These are phyloP conservation scores for Tricholoma bakamatsutake DNA, from an alignment of 768 basidiomycete genomes.

Conservation along the genomic window DNA sequence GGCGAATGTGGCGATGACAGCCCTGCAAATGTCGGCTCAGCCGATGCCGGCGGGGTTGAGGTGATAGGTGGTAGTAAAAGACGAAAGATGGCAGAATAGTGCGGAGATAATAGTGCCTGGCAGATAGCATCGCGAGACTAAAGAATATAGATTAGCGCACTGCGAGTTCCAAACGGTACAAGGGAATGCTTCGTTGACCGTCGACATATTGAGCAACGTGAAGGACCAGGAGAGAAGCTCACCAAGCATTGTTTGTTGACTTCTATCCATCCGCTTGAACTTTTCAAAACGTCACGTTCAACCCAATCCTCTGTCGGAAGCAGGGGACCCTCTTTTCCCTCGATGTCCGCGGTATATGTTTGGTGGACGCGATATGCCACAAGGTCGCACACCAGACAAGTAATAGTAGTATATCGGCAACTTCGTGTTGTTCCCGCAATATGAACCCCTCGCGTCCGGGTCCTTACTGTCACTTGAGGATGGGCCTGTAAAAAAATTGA, in stretches of 20 bases:
- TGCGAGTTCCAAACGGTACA: conserved; percentile 3
- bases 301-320: conserved; percentile 73
- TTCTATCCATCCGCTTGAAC: conserved; percentile 68
- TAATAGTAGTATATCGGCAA: conserved; percentile 57
- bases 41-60: conserved; percentile 19
- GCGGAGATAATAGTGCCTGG: conserved; percentile 21
- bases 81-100: conserved; percentile 41
- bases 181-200: not conserved
- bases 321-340: conserved; percentile 56
- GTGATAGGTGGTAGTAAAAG: conserved; percentile 37
- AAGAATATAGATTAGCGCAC: conserved; percentile 11
- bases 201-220: conserved; percentile 23
- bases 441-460: conserved; percentile 39
- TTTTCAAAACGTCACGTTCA: conserved; percentile 66
- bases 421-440: conserved; percentile 41
- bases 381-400: conserved; percentile 63
- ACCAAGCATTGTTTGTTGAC: conserved; percentile 62
- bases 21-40: conserved; percentile 19
- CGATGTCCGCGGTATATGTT: conserved; percentile 47
- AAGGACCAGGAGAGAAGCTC: conserved; percentile 11
- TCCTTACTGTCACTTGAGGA: conserved; percentile 65
- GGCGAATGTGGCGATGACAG: conserved; percentile 19
- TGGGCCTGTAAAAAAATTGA: conserved; percentile 41
- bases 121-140: conserved; percentile 32
- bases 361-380: conserved; percentile 67